Evolutionary conservation across 306 rosid species (phyloP).

Genomic region (Quercus cerris): DNA sequence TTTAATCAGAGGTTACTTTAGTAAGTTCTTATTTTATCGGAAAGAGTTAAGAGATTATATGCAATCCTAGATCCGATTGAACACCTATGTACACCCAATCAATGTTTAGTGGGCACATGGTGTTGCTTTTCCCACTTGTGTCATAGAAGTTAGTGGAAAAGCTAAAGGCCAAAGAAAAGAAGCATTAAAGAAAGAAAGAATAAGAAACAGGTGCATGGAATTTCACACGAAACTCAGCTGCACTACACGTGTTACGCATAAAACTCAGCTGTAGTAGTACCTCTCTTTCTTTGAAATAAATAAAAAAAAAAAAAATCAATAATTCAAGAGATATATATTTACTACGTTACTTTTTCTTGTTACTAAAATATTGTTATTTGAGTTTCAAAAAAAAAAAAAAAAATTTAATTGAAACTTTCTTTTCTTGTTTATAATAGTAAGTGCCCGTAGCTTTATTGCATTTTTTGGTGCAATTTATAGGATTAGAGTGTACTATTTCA

Average conservation of each 20-base stretch:
- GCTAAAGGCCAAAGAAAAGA: background rate
- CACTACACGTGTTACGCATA: no score
- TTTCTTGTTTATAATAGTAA: background rate
- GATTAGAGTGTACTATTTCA: accelerated
- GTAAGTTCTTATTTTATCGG: no score
- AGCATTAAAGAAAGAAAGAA: background rate
- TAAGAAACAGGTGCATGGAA: no score
- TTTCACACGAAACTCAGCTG: no score
- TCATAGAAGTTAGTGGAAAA: slow-evolving; percentile 7
- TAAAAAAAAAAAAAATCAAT: background rate
- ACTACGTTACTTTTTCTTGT: background rate
- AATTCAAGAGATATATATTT: background rate
- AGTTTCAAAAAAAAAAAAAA: no score
- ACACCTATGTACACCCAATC: no score
- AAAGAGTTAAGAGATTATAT: no score
- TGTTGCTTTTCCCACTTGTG: background rate
- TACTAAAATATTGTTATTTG: background rate
- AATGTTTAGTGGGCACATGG: background rate
- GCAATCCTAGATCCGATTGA: no score
- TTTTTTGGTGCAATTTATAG: accelerated
- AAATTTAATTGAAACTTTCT: background rate
- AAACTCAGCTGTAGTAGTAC: no score
- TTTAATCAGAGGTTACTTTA: no score
- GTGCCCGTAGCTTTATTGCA: accelerated
- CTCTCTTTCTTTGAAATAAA: background rate